These are phyloP conservation scores for Mycena venus DNA, from an alignment of 768 basidiomycete genomes.

Conservation along the genomic window DNA sequence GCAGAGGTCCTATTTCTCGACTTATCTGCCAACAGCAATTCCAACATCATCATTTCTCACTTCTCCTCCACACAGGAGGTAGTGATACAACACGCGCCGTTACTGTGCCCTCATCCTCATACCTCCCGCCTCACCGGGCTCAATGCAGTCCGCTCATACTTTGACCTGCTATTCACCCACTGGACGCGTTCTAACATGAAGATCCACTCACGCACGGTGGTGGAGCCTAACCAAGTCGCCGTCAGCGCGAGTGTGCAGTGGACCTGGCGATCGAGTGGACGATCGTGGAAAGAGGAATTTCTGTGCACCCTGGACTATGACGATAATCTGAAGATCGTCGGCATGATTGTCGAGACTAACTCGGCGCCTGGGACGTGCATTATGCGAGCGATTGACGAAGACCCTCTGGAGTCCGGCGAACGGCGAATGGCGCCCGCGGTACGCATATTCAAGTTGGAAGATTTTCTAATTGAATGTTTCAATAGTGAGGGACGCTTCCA, in stretches of 20 bases:
- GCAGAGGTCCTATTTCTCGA: conserved; percentile 54
- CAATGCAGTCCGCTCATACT: conserved; percentile 64
- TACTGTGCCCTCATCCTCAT: conserved; percentile 47
- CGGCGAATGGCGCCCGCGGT: not conserved
- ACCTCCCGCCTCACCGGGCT: conserved; percentile 53
- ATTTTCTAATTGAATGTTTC: too few species aligned
- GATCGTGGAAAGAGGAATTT: conserved; percentile 61
- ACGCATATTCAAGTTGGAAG: not conserved
- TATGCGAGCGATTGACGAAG: conserved; percentile 58
- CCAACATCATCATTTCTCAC: conserved; percentile 49
- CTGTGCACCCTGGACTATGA: conserved; percentile 60
- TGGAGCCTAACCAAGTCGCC: conserved; percentile 43
- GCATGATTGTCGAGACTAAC: conserved; percentile 55
- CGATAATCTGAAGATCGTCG: conserved; percentile 56
- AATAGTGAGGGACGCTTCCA: too few species aligned
- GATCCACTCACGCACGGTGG: conserved; percentile 40
- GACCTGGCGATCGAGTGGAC: conserved; percentile 61
- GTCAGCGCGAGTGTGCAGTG: conserved; percentile 57
- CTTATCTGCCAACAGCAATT: conserved; percentile 48
- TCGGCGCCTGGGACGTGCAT: conserved; percentile 58
- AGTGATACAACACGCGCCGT: conserved; percentile 57
- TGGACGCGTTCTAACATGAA: conserved; percentile 53
- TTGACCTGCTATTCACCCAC: conserved; percentile 61
- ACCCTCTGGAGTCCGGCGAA: conserved; percentile 8
- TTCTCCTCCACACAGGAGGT: conserved; percentile 56